Base-by-base conservation (phyloP, 2,329 filamentous ascomycete species). In the Arthrobotrys pseudoclavata region DNA sequence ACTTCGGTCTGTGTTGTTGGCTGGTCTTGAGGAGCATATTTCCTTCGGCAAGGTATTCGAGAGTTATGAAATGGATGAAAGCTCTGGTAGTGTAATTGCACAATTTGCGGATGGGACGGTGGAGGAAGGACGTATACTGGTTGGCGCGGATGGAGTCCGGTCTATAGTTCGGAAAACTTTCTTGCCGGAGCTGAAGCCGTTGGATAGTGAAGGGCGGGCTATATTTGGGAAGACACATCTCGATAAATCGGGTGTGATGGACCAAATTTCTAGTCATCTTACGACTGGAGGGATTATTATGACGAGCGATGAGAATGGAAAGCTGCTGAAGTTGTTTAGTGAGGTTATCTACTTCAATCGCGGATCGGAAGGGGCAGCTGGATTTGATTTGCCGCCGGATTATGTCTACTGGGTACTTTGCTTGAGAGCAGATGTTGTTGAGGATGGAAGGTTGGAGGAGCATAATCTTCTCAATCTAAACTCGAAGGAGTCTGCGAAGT, bases 391-490 rank as follows among this genome's bases (percentile, higher is more conserved):
- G 10, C 68, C 57, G n/a, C 68, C 55, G 6, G 68, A 70, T 53
- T 70, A 70, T 47, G 45, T 70, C 10, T 70, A 70, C 45, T 70
- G 68, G 68, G 68, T 70, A 18, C 37, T 70, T 6, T 42, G 42
- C n/a, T 52, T 70, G n/a, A 55, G 68, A 12, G 10, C 18, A 3
- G 68, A 70, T 47, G 15, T 31, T 18, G 22, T 50, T 24, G 5
- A 20, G 6, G 47, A 50, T 24, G 47, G 12, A 12, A 26, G 22
- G 9, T 26, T 50, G 22, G 34, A 53, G 24, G 13, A 34, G 4
- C 29, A 22, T 2, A 26, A 52, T n/a, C 24, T 34, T 5, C 13
- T 70, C 1, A 53, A 26, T 20, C 34, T 53, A 24, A n/a, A 34
- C 12, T 34, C 42, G 1, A 24, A 18, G 29, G 29, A 63, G 22